phyloP scores from a whole-genome alignment of 495 filamentous ascomycete genomes.

The Elasticomyces elasticus region DNA sequence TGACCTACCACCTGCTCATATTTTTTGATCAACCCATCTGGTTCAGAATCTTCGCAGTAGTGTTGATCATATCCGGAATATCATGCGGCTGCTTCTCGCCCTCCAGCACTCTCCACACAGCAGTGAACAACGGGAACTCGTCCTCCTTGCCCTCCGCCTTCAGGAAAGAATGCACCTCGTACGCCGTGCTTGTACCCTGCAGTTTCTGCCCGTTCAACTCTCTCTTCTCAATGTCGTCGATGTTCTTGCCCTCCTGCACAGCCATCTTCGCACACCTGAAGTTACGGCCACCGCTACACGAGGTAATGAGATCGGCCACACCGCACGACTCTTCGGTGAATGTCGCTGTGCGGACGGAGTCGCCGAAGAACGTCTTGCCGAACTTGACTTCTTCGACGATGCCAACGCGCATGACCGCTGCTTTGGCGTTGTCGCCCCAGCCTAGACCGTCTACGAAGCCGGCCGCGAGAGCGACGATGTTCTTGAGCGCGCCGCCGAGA shows the following conservation, averaged over 20 bases:
- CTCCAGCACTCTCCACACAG: constrained; percentile 52
- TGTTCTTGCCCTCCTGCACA: constrained; percentile 63
- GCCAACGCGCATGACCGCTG: constrained; percentile 76
- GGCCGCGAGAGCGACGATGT: constrained; percentile 88
- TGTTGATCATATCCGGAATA: constrained; percentile 35
- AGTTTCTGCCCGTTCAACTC: constrained; percentile 97
- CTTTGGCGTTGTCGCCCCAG: constrained; percentile 59
- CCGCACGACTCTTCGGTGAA: constrained; percentile 96
- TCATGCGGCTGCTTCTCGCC: constrained; percentile 35
- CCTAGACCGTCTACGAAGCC: constrained; percentile 92
- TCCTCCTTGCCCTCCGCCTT: constrained; percentile 63
- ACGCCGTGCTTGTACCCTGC: constrained; percentile 84
- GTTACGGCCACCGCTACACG: constrained; percentile 82
- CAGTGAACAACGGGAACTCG: constrained; percentile 86
- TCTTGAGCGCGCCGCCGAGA: constrained; percentile 91
- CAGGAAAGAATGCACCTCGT: constrained; percentile 82
- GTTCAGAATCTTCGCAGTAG: neutral
- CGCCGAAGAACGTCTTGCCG: constrained; percentile 80
- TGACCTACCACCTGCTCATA: neutral
- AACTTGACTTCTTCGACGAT: constrained; percentile 93
- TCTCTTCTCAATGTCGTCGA: constrained; percentile 76
- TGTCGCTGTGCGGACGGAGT: constrained; percentile 65
- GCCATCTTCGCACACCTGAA: constrained; percentile 87
- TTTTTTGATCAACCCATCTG: neutral
- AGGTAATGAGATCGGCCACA: constrained; percentile 93